Percentiles rank a stretch among this genome's conserved stretches.
Conservation (phyloP, 2,329 filamentous ascomycete species). For the Colletotrichum abscissum region DNA sequence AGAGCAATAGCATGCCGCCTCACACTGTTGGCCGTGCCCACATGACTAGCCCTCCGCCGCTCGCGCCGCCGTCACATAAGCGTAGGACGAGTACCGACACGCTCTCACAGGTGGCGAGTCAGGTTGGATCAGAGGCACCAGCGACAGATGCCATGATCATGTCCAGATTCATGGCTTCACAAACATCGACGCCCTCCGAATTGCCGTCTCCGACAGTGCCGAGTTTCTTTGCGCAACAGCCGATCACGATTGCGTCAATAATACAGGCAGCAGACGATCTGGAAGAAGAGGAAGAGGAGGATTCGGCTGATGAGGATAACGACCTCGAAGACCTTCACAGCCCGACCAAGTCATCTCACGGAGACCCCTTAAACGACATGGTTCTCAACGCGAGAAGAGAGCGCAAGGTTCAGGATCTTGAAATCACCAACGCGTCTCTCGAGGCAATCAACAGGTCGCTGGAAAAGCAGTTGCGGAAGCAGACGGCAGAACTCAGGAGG, state of each 20-base stretch:
- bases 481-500: constrained; percentile 86
- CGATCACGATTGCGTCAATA: constrained; percentile 65
- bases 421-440: constrained; percentile 96
- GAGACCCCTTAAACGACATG: constrained; percentile 76
- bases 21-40: constrained; percentile 43
- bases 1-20: constrained; percentile 37
- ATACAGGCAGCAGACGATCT: constrained; percentile 67
- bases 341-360: constrained; percentile 65
- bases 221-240: constrained; percentile 40
- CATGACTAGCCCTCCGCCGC: constrained; percentile 49
- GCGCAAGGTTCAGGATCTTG: constrained; percentile 93
- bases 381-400: constrained; percentile 91
- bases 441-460: constrained; percentile 94
- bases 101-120: constrained; percentile 48
- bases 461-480: constrained; percentile 90
- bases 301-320: constrained; percentile 38
- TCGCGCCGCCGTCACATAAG: constrained; percentile 48
- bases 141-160: constrained; percentile 50
- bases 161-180: constrained; percentile 48
- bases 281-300: constrained; percentile 29
- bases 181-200: constrained; percentile 46
- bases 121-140: constrained; percentile 36
- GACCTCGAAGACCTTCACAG: constrained; percentile 58
- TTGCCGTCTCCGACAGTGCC: constrained; percentile 49
- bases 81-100: constrained; percentile 57